Evolutionary conservation across 2,329 filamentous ascomycete genomes (phyloP).

Genomic region (Bipolaris victoriae): DNA sequence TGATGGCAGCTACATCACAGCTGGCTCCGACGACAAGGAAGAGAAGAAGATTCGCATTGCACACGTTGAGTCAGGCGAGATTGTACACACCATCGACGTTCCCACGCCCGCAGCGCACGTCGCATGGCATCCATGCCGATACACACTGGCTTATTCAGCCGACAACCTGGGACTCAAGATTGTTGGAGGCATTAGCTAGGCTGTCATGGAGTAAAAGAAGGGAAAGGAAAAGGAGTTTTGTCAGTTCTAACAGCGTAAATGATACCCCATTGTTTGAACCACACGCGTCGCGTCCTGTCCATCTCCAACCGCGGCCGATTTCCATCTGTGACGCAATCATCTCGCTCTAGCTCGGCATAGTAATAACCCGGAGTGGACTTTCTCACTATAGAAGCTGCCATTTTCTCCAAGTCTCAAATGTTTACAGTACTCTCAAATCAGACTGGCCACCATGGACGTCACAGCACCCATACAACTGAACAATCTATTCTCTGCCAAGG

Average conservation of each 20-base stretch:
- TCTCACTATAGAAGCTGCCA: slow-evolving; percentile 2
- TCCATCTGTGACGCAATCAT: slow-evolving; percentile 22
- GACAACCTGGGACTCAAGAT: slow-evolving; percentile 72
- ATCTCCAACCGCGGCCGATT: slow-evolving; percentile 7
- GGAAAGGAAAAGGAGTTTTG: slow-evolving; percentile 3
- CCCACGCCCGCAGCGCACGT: slow-evolving; percentile 68
- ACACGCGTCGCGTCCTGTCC: not conserved
- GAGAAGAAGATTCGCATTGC: slow-evolving; percentile 72
- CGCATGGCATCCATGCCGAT: slow-evolving; percentile 76
- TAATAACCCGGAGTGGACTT: slow-evolving; percentile 16
- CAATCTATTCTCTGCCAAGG: slow-evolving; percentile 51
- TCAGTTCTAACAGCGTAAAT: slow-evolving; percentile 11
- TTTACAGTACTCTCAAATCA: not conserved
- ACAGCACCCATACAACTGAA: slow-evolving; percentile 40
- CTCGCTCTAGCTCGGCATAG: slow-evolving; percentile 9
- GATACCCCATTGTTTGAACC: slow-evolving; percentile 23
- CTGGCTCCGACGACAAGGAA: slow-evolving; percentile 77
- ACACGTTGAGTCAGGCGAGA: slow-evolving; percentile 75
- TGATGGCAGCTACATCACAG: slow-evolving; percentile 76
- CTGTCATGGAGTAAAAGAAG: not conserved
- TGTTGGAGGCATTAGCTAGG: slow-evolving; percentile 57
- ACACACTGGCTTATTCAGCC: slow-evolving; percentile 72
- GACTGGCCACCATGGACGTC: slow-evolving; percentile 42
- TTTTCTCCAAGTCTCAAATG: not conserved
- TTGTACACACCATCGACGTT: slow-evolving; percentile 74